These are phyloP conservation scores for Rutstroemia sp. DNA, from an alignment of 2,329 filamentous ascomycete genomes.

Conservation along the genomic window DNA sequence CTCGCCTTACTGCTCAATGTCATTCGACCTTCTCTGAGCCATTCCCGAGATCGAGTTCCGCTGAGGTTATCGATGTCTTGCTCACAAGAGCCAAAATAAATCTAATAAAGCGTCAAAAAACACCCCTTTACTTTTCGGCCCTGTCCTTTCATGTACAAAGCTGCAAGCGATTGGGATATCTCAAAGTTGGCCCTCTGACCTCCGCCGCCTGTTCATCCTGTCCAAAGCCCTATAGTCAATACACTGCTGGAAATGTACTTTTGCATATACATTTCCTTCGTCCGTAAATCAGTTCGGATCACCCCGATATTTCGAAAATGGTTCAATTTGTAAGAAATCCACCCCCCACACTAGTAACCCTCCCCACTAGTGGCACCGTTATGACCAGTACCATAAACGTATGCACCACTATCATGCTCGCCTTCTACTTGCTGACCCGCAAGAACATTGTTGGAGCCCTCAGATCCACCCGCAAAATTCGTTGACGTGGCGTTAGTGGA, in stretches of 20 bases:
- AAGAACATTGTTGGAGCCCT: constrained; percentile 29
- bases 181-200: constrained; percentile 11
- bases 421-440: constrained; percentile 27
- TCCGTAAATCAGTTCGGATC: background rate
- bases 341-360: constrained; percentile 18
- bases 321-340: constrained; percentile 7
- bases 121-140: constrained; percentile 23
- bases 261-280: background rate
- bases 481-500: constrained; percentile 29
- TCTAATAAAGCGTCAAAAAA: constrained; percentile 25
- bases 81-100: constrained; percentile 24
- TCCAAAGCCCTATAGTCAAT: constrained; percentile 26
- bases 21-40: constrained; percentile 3
- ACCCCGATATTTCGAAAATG: background rate
- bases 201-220: constrained; percentile 12
- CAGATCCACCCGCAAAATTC: constrained; percentile 25
- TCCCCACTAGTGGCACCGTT: constrained; percentile 41
- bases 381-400: constrained; percentile 42
- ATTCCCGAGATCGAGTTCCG: constrained; percentile 8
- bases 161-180: constrained; percentile 8
- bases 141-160: constrained; percentile 26
- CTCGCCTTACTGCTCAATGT: constrained; percentile 15
- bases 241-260: constrained; percentile 22
- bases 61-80: constrained; percentile 18
- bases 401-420: constrained; percentile 31